Evolutionary conservation across 2,329 filamentous ascomycete genomes (phyloP).

Genomic region (Zelopaecilomyces penicillatus): DNA sequence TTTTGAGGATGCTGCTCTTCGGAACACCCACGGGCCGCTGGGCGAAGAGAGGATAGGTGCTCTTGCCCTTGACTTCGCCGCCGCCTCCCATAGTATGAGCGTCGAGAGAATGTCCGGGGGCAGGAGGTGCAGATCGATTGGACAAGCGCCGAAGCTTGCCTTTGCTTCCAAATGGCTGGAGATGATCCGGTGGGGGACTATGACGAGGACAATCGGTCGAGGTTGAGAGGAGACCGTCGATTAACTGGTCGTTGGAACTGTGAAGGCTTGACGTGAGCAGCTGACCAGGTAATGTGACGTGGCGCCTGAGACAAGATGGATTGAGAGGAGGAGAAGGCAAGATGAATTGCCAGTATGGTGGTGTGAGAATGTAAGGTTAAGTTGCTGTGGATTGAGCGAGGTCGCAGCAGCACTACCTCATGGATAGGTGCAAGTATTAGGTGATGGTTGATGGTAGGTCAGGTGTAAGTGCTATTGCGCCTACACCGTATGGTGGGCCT

Average conservation of each 20-base stretch:
- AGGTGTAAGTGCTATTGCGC: not conserved
- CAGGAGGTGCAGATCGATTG: conserved; percentile 30
- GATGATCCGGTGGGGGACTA: conserved; percentile 13
- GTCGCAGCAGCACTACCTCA: too few relatives aligned
- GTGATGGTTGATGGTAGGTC: too few relatives aligned
- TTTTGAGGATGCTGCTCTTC: conserved; percentile 77
- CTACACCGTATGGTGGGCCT: too few relatives aligned
- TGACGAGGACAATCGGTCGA: conserved; percentile 18
- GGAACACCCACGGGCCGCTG: conserved; percentile 60
- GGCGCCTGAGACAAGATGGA: not conserved
- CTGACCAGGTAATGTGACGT: conserved; percentile 4
- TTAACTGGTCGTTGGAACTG: conserved; percentile 14
- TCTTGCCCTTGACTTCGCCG: conserved; percentile 33
- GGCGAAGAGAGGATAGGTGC: conserved; percentile 45
- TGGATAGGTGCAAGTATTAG: too few relatives aligned
- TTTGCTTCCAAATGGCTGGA: conserved; percentile 6
- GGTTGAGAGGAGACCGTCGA: conserved; percentile 17
- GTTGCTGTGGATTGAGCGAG: too few relatives aligned
- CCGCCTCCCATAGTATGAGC: conserved; percentile 43
- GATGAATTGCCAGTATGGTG: not conserved
- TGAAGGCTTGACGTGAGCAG: conserved; percentile 15
- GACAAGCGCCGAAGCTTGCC: conserved; percentile 23
- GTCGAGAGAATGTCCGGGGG: conserved; percentile 21
- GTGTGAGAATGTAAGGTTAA: not conserved
- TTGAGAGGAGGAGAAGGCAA: not conserved